A percentile compares a stretch with the other conserved stretches of the same genome.
Evolutionary conservation across 2,329 filamentous ascomycete species (phyloP).

Genomic region (Penicillium sp.): DNA sequence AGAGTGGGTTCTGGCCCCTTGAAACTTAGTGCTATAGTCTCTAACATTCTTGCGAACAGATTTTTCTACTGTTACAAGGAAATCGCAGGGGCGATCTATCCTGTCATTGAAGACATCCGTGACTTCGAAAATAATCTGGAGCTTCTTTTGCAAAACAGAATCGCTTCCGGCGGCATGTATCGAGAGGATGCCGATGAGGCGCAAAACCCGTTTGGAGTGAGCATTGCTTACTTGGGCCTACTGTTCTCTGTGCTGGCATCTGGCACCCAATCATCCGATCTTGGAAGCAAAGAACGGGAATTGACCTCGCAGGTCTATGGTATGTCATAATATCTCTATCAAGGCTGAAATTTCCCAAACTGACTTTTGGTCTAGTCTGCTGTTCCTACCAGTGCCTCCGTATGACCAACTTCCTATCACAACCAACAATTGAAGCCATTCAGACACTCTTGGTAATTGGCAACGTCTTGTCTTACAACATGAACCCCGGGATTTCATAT

Average conservation of each 20-base stretch:
- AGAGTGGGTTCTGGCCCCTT: constrained; percentile 34
- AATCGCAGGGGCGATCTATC: constrained; percentile 60
- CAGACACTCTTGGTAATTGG: constrained; percentile 63
- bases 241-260: constrained; percentile 64
- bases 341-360: background rate
- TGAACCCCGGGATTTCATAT: constrained; percentile 65
- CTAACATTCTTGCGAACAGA: constrained; percentile 27
- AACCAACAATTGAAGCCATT: constrained; percentile 61
- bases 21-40: background rate
- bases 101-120: constrained; percentile 58
- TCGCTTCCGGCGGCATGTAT: constrained; percentile 43
- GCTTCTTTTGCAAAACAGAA: constrained; percentile 54
- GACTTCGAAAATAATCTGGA: constrained; percentile 56
- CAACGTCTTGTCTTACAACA: constrained; percentile 62
- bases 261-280: constrained; percentile 60
- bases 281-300: constrained; percentile 60
- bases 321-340: constrained; percentile 29
- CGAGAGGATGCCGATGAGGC: constrained; percentile 49
- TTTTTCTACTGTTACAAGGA: constrained; percentile 60
- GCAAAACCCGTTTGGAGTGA: constrained; percentile 57
- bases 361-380: constrained; percentile 48
- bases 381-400: constrained; percentile 65
- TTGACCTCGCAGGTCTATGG: constrained; percentile 64
- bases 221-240: constrained; percentile 58
- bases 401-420: constrained; percentile 63